Conservation (phyloP, 2,329 filamentous ascomycete genomes). For the Nigrospora oryzae region DNA sequence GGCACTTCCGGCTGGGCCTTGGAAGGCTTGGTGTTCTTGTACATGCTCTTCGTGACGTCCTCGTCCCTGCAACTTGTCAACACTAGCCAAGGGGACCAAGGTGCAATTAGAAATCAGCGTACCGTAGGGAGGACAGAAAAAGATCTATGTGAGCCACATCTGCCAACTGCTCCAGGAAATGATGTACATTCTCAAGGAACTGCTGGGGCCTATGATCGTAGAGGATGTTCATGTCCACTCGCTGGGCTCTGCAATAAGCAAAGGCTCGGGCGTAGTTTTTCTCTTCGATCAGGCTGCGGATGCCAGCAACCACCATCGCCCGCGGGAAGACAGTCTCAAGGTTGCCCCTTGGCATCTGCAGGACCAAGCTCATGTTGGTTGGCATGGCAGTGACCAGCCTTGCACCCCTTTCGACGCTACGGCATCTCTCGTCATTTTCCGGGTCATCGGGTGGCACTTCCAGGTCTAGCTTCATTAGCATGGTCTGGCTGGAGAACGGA, state of each 20-base stretch:
- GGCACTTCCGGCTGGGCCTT: constrained; percentile 13
- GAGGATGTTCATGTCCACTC: constrained; percentile 96
- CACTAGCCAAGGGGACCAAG: constrained; percentile 70
- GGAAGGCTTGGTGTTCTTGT: constrained; percentile 68
- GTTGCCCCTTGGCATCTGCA: constrained; percentile 96
- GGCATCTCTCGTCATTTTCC: constrained; percentile 83
- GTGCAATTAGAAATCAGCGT: constrained; percentile 52
- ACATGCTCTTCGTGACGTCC: constrained; percentile 89
- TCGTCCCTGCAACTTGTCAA: constrained; percentile 53
- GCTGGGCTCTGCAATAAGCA: constrained; percentile 78
- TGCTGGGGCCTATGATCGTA: constrained; percentile 87
- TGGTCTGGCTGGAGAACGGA: background rate
- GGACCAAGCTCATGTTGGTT: constrained; percentile 71
- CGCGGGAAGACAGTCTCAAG: constrained; percentile 90
- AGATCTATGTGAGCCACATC: constrained; percentile 79
- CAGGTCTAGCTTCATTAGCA: constrained; percentile 48
- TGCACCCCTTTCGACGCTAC: constrained; percentile 84
- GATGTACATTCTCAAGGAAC: constrained; percentile 66
- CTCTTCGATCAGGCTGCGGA: constrained; percentile 69
- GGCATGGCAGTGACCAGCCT: constrained; percentile 84
- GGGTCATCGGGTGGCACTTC: constrained; percentile 82
- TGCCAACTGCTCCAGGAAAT: constrained; percentile 79
- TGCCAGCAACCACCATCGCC: constrained; percentile 85
- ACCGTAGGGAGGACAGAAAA: constrained; percentile 80
- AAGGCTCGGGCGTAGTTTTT: constrained; percentile 82